Evolutionary conservation across 305 asterid species (phyloP), one percentile per base, ranked within the genome.

Genomic region (Ruellia speciosa): DNA sequence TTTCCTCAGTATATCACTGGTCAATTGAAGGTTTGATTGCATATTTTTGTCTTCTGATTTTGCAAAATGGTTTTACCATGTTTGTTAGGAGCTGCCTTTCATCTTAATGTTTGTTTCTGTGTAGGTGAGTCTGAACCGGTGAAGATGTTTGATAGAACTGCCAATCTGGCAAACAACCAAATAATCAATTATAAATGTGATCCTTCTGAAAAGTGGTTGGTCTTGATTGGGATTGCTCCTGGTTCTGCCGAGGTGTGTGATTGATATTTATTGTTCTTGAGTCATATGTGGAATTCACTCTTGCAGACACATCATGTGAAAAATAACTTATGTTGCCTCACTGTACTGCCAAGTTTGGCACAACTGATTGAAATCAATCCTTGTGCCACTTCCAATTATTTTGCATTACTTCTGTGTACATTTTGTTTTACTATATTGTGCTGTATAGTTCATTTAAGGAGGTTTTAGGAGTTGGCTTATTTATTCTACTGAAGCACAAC

Each of bases 151-250:
- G 97, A 93, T 61, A 86, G 99, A 80, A 76, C 96, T 12, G 95
- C 95, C 64, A 93, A 89, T 75, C 70, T 89, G 62, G 71, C 95
- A 48, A 89, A 77, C 85, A 89, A 93, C 58, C 97, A 89, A 72
- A 87, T 93, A 47, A 93, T 89, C 72, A 93, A 89, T 76, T 93
- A 93, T 70, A 78, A 82, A 63, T 89, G 97, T 4, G 99, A 93
- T 67, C 95, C 96, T 66, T 79, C 97, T 33, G 99, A 89, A 77
- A 89, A 93, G 75, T 93, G 99, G 97, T 70, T 93, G 96, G 96
- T 89, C 74, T 74, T 93, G 84, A 83, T 89, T 69, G 99, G 99
- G 57, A 89, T 86, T 58, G 97, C 97, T 58, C 97, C 97, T 71
- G 97, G 97, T 64, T 83, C 96, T 18, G 73, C 97, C 0, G 99